phyloP scores from a whole-genome alignment of 2,329 filamentous ascomycete genomes.

The Hypoxylon sp. region DNA sequence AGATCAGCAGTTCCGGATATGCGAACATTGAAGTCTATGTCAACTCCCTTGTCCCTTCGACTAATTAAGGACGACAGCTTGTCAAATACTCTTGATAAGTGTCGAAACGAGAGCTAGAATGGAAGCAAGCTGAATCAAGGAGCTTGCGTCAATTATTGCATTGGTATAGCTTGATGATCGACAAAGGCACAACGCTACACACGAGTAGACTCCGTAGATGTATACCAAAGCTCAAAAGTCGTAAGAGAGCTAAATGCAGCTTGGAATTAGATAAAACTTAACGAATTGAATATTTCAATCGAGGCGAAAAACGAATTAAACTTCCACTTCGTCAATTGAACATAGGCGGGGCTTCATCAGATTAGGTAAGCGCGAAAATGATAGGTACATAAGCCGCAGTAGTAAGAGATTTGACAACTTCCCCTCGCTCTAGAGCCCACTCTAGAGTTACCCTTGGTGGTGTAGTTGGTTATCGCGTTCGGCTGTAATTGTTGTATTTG shows the following conservation, averaged over 20 bases:
- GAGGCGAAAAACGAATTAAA: neutral
- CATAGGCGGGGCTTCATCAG: neutral
- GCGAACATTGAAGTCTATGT: slow-evolving; percentile 64
- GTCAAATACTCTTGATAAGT: neutral
- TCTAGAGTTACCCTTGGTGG: slow-evolving; percentile 39
- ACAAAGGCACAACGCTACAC: neutral
- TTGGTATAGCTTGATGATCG: neutral
- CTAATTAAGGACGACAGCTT: neutral
- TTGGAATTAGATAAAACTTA: neutral
- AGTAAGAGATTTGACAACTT: neutral
- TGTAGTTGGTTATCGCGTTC: slow-evolving; percentile 46
- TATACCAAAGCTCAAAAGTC: neutral
- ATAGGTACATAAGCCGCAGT: neutral
- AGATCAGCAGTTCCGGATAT: slow-evolving; percentile 59
- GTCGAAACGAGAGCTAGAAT: too few species aligned
- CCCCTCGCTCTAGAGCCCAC: slow-evolving; percentile 35
- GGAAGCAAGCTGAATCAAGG: too few species aligned
- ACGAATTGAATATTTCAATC: neutral
- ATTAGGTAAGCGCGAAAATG: neutral
- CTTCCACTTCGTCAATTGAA: neutral
- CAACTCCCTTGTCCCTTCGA: slow-evolving; percentile 59
- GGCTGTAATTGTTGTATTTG: slow-evolving; percentile 42
- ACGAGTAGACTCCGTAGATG: neutral
- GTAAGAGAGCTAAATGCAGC: too few species aligned
- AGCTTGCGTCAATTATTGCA: too few species aligned